These are phyloP conservation scores for Conticribra weissflogii DNA, from an alignment of 108 stramenopile species.

Conservation along the genomic window DNA sequence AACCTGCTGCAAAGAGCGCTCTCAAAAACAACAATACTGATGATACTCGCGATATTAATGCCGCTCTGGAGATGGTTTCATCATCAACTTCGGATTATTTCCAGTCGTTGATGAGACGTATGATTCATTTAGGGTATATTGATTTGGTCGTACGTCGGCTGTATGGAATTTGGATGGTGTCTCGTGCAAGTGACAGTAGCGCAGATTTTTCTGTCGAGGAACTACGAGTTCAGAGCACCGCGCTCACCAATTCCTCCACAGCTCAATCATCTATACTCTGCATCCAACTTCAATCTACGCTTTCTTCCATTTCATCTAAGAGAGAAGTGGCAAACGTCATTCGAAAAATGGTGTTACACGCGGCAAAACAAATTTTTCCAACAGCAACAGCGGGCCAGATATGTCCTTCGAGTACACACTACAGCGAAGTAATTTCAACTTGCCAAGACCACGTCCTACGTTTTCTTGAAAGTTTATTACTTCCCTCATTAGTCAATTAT, in stretches of 20 bases:
- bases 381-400: neutral
- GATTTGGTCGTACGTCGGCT: slow-evolving; percentile 16
- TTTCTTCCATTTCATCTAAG: slow-evolving; percentile 36
- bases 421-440: slow-evolving; percentile 7
- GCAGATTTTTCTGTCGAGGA: too few species aligned
- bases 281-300: slow-evolving; percentile 21
- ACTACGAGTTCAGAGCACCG: too few species aligned
- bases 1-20: neutral
- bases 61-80: neutral
- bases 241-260: neutral
- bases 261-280: slow-evolving; percentile 33
- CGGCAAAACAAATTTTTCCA: slow-evolving; percentile 16
- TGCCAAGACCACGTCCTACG: slow-evolving; percentile 31
- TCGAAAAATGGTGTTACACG: slow-evolving; percentile 16
- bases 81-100: slow-evolving; percentile 11
- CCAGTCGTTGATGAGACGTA: slow-evolving; percentile 19
- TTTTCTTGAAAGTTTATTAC: slow-evolving; percentile 22
- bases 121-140: slow-evolving; percentile 24
- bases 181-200: too few species aligned
- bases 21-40: neutral
- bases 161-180: slow-evolving; percentile 17
- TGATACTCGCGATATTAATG: neutral
- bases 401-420: neutral
- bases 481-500: slow-evolving; percentile 20
- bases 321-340: slow-evolving; percentile 31